Base-by-base conservation (phyloP, 208 protist genomes). In the Leishmania tropica region DNA sequence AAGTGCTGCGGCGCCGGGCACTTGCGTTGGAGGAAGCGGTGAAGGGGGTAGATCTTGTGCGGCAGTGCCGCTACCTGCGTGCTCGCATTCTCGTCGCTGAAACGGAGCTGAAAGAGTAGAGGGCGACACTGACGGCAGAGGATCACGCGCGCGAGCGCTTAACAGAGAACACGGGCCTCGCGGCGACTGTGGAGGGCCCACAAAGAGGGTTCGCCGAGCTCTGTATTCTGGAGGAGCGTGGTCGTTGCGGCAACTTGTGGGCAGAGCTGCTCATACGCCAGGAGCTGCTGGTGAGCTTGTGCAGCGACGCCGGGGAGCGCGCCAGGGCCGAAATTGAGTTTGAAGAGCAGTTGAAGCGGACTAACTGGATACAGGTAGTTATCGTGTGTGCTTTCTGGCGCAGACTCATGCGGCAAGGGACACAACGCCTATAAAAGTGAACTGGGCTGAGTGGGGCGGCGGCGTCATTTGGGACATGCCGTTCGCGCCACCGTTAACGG, bases 61-160 rank as follows among this genome's bases (percentile, higher is more conserved):
- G 75, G 0, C 24, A 60, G 56, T 31, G 54, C 47, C 56, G 54
- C 42, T 80, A 64, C 37, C 21, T 24, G 19, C 58, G 67, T 40
- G 45, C 77, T 24, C 67, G 70, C 53, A 37, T 84, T 28, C 19
- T 77, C 21, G 65, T 84, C n/a, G 60, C 60, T 53, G 81, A 84
- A 51, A 15, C 47, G 0, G 51, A 48, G 19, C 70, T 84, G 21
- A 76, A 76, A 21, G 65, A 77, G 67, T 84, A 56, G 76, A 15
- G 35, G 15, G 7, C 31, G 1, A 68, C 68, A 58, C n/a, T 62
- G n/a, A 67, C 64, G 51, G 74, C 65, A 56, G 68, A 84, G 21
- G 1, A 56, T 0, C 42, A 56, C 1, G 56, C 81, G 45, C 64
- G 70, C 42, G n/a, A 24, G 45, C 28, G 21, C 53, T n/a, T 80